Evolutionary conservation across 2,329 filamentous ascomycete genomes (phyloP), one percentile per base, ranked within the genome.

Genomic region (Fusarium staphyleae): DNA sequence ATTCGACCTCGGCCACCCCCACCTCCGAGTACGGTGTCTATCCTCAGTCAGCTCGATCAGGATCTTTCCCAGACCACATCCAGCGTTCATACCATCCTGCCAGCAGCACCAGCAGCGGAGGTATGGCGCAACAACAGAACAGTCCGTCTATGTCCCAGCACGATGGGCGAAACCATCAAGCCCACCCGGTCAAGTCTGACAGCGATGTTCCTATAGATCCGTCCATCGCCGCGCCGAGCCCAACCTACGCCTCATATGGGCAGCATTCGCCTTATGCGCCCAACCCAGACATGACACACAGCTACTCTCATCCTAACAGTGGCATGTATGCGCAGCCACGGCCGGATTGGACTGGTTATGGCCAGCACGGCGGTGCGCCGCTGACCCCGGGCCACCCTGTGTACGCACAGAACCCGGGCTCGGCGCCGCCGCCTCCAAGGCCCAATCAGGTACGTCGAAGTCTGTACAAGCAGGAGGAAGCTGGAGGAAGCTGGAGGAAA

Each of bases 131-230:
- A 91, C 86, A 82, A 79, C 78, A 91, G 88, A 91, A 91, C 89
- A 96, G 93, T 96, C 90, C 91, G 92, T 96, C 91, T 79, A 85
- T 91, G 83, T 84, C 89, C 87, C 81, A 90, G 81, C 84, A 87
- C 84, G 89, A 92, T 91, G 89, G 77, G 73, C 81, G 83, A 80
- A 88, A 82, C 84, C 86, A 89, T 87, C 88, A 87, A 81, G 83
- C 85, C 80, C 81, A 84, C 75, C 82, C 86, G 83, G 84, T 88
- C 79, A 93, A 91, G 78, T 96, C 93, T 96, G 90, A 96, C 91
- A 85, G 84, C 85, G 88, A 91, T 87, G 87, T 96, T 82, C 91
- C 91, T 88, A 93, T 96, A 97, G 93, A 97, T 96, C 92, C 93
- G 72, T 96, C 92, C 76, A 96, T 97, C 75, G 90, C 92, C 76